Conservation (phyloP, 306 rosid genomes). For the Lathyrus tuberosus region DNA sequence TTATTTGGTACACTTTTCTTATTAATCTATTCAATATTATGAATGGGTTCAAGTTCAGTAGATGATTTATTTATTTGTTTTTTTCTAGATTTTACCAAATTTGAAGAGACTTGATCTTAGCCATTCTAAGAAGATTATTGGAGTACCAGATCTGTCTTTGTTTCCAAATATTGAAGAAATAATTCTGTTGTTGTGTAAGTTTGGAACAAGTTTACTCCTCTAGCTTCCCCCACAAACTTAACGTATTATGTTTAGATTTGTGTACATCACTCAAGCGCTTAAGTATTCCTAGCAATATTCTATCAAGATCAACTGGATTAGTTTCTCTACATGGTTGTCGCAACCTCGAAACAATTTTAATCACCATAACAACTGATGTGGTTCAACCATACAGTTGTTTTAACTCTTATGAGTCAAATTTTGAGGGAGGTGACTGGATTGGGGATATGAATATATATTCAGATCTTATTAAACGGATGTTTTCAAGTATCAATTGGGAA, state of each 20-base stretch:
- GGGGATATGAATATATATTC: too few relatives aligned
- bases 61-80: too few relatives aligned
- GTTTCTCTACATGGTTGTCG: too few relatives aligned
- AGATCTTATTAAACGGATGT: too few relatives aligned
- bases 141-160: slow-evolving; percentile 29
- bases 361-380: too few relatives aligned
- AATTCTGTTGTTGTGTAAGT: slow-evolving; percentile 10
- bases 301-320: background rate
- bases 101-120: slow-evolving; percentile 39
- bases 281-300: slow-evolving; percentile 33
- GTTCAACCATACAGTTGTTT: too few relatives aligned
- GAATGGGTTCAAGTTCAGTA: background rate
- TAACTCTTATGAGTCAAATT: too few relatives aligned
- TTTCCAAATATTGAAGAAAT: slow-evolving; percentile 44
- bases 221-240: slow-evolving; percentile 31
- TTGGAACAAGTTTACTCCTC: slow-evolving; percentile 34
- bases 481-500: too few relatives aligned
- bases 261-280: slow-evolving; percentile 17
- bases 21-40: too few relatives aligned
- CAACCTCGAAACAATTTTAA: too few relatives aligned
- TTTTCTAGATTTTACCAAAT: slow-evolving; percentile 31
- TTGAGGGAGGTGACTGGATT: too few relatives aligned
- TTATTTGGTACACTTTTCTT: background rate
- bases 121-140: background rate
- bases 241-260: slow-evolving; percentile 7